phyloP scores from a whole-genome alignment of 176 grass and related monocot species.

The Triticum dicoccoides region DNA sequence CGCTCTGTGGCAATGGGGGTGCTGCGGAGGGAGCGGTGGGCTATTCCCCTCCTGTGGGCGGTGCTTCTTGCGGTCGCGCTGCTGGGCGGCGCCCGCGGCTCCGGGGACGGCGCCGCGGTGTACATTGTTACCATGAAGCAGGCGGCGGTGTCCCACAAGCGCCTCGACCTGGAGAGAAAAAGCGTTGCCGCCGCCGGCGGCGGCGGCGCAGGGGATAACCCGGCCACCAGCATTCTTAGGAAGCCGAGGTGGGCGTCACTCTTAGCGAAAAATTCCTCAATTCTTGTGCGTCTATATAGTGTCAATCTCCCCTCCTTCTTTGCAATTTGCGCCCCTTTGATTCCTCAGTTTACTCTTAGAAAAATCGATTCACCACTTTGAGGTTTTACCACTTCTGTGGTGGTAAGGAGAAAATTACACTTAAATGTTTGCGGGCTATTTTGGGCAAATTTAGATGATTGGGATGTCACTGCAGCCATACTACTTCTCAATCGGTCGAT shows the following conservation, averaged over 20 bases:
- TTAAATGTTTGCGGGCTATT: background rate
- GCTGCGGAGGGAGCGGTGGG: background rate
- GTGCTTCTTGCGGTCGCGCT: conserved; percentile 32
- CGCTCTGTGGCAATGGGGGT: conserved; percentile 25
- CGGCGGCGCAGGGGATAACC: conserved; percentile 33
- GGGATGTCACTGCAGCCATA: background rate
- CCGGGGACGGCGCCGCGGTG: conserved; percentile 63
- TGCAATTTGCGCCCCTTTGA: background rate
- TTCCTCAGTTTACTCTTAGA: background rate
- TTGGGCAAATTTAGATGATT: background rate
- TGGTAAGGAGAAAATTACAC: background rate
- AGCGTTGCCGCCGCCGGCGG: too few relatives aligned
- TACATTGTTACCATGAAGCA: conserved; percentile 97
- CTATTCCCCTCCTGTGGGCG: background rate
- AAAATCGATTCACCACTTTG: background rate
- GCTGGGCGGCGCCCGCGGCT: conserved; percentile 9
- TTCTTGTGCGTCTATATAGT: background rate
- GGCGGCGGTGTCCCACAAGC: conserved; percentile 55
- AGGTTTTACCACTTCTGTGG: background rate
- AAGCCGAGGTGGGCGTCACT: conserved; percentile 57
- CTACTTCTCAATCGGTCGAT: too few relatives aligned
- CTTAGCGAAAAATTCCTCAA: background rate
- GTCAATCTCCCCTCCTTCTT: background rate
- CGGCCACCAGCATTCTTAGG: conserved; percentile 52
- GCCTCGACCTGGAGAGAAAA: conserved; percentile 47